A percentile compares a stretch with the other conserved stretches of the same genome.
phyloP scores from a whole-genome alignment of 1,139 yeast genomes.

The Taphrina confusa region DNA sequence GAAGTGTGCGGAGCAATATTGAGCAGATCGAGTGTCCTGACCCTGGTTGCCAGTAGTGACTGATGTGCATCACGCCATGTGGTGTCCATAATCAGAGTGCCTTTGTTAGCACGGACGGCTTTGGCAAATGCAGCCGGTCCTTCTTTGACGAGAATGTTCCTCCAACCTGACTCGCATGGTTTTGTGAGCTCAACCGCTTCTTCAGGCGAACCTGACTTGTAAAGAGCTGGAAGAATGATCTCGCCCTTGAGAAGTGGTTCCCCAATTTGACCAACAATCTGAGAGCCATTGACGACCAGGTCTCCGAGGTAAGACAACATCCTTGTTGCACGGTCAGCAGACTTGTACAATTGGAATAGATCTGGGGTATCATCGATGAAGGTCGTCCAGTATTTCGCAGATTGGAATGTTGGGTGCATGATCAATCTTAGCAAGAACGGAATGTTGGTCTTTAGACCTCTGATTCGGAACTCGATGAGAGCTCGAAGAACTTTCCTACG shows the following conservation, averaged over 20 bases:
- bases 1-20: conserved; percentile 95
- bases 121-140: conserved; percentile 90
- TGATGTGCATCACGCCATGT: conserved; percentile 99
- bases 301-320: conserved; percentile 86
- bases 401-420: conserved; percentile 85
- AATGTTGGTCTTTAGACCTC: conserved; percentile 98
- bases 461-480: conserved; percentile 91
- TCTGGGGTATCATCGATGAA: conserved; percentile 97
- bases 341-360: conserved; percentile 88
- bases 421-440: conserved; percentile 92
- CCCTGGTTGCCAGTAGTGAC: conserved; percentile 95
- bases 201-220: conserved; percentile 58
- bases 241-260: conserved; percentile 76
- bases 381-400: conserved; percentile 95
- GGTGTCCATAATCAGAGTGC: conserved; percentile 93
- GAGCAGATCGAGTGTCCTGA: conserved; percentile 85
- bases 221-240: conserved; percentile 72
- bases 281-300: conserved; percentile 89
- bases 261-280: conserved; percentile 93
- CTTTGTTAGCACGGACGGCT: conserved; percentile 78
- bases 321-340: conserved; percentile 96
- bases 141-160: conserved; percentile 75
- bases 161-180: conserved; percentile 80
- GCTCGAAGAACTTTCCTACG: conserved; percentile 97
- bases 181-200: conserved; percentile 57